Conservation (phyloP, 2,329 filamentous ascomycete species). For the Pseudocercospora crystallina region DNA sequence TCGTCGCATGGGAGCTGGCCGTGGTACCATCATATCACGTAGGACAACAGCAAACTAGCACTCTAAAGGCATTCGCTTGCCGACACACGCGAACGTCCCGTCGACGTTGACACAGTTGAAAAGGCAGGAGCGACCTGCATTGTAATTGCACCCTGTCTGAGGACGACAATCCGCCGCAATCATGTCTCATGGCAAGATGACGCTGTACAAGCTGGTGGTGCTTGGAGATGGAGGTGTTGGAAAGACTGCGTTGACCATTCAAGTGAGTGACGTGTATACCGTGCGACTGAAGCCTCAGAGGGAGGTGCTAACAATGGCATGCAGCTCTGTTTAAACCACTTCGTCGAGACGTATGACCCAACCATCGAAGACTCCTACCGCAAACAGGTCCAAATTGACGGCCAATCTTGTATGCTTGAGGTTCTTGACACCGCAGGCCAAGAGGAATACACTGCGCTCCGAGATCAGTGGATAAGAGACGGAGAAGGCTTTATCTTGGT, state of each 20-base stretch:
- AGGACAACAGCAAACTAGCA: constrained; percentile 9
- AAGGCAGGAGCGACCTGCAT: too few relatives aligned
- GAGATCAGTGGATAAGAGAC: constrained; percentile 98
- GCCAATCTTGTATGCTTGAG: constrained; percentile 94
- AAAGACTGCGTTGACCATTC: constrained; percentile 98
- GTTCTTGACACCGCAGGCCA: constrained; percentile 96
- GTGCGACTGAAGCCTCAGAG: background rate
- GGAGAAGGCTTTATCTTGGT: constrained; percentile 97
- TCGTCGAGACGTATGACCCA: constrained; percentile 84
- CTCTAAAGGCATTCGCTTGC: constrained; percentile 11
- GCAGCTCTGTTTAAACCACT: constrained; percentile 93
- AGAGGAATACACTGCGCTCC: constrained; percentile 94
- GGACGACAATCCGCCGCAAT: constrained; percentile 10
- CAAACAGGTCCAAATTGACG: constrained; percentile 80
- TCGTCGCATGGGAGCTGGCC: constrained; percentile 11
- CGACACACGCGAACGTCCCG: constrained; percentile 1
- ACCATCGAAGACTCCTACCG: constrained; percentile 69
- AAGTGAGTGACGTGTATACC: constrained; percentile 42
- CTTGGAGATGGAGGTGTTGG: constrained; percentile 97
- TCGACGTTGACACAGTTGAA: too few relatives aligned
- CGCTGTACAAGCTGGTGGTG: constrained; percentile 83
- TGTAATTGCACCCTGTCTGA: background rate
- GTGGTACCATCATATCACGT: constrained; percentile 3
- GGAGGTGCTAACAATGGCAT: constrained; percentile 13
- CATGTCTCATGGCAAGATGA: constrained; percentile 42